Evolutionary conservation across 1,284 basidiomycete species (phyloP).

Genomic region (Psilocybe mexicana): DNA sequence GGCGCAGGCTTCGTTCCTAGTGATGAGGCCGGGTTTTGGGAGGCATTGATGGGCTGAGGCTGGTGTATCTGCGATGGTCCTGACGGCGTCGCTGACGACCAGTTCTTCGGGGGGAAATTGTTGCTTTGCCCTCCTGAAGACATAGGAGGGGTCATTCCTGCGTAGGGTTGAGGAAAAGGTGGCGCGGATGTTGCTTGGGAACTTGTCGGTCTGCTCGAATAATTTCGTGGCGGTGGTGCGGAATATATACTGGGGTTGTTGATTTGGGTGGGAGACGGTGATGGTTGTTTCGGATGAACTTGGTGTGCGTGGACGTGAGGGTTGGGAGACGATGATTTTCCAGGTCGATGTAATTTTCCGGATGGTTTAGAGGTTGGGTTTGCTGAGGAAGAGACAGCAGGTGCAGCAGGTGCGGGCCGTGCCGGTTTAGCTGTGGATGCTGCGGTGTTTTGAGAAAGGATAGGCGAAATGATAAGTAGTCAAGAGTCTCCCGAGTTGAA

Average conservation of each 20-base stretch:
- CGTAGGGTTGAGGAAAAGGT: slow-evolving; percentile 19
- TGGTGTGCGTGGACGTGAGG: slow-evolving; percentile 15
- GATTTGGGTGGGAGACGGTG: slow-evolving; percentile 46
- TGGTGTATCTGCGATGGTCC: slow-evolving; percentile 13
- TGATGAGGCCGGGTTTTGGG: neutral
- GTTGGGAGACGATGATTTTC: slow-evolving; percentile 15
- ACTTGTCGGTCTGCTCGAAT: slow-evolving; percentile 6
- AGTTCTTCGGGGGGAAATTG: slow-evolving; percentile 13
- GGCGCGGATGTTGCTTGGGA: slow-evolving; percentile 9
- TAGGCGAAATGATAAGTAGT: slow-evolving; percentile 3
- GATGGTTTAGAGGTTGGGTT: slow-evolving; percentile 9
- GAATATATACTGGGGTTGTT: slow-evolving; percentile 44
- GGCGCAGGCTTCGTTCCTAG: slow-evolving; percentile 5
- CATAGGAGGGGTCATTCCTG: neutral
- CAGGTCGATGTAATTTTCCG: slow-evolving; percentile 17
- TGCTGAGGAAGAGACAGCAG: slow-evolving; percentile 5
- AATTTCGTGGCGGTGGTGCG: slow-evolving; percentile 19
- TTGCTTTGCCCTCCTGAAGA: neutral
- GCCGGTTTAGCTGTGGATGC: slow-evolving; percentile 7
- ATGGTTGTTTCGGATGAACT: slow-evolving; percentile 37
- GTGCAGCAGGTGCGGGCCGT: slow-evolving; percentile 8
- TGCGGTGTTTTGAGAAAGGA: slow-evolving; percentile 3
- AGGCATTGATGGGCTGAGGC: slow-evolving; percentile 15
- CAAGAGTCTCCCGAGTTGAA: slow-evolving; percentile 9
- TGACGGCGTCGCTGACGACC: slow-evolving; percentile 9